Evolutionary conservation across 1,284 basidiomycete species (phyloP).

Genomic region (Ustilago tritici): DNA sequence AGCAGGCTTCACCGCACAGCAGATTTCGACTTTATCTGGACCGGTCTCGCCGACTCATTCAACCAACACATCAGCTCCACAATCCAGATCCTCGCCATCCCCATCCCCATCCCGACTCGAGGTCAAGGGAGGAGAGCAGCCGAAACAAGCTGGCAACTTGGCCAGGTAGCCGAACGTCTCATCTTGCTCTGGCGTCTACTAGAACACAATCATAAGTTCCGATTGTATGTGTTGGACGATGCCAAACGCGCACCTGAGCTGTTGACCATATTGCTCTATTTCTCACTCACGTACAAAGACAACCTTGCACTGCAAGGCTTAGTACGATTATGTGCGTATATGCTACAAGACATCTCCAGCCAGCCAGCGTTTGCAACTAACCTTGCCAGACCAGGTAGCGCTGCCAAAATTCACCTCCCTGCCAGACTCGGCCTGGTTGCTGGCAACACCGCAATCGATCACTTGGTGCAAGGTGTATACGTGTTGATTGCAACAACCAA

Average conservation of each 20-base stretch:
- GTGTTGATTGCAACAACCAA: slow-evolving; percentile 83
- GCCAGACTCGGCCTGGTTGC: slow-evolving; percentile 27
- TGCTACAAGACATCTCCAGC: slow-evolving; percentile 89
- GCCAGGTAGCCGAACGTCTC: slow-evolving; percentile 60
- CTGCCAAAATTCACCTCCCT: slow-evolving; percentile 43
- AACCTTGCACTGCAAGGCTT: slow-evolving; percentile 85
- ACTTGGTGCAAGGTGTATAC: slow-evolving; percentile 80
- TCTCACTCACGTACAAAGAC: slow-evolving; percentile 53
- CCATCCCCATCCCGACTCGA: slow-evolving; percentile 32
- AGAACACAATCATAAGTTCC: slow-evolving; percentile 59
- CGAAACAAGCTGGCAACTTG: slow-evolving; percentile 40
- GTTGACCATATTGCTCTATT: slow-evolving; percentile 44
- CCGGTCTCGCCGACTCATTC: slow-evolving; percentile 43
- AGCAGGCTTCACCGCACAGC: slow-evolving; percentile 63
- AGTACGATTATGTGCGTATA: slow-evolving; percentile 87
- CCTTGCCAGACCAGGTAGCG: slow-evolving; percentile 52
- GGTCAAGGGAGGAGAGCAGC: slow-evolving; percentile 28
- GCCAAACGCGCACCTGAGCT: slow-evolving; percentile 38
- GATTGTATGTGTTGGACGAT: slow-evolving; percentile 56
- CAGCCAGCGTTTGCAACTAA: slow-evolving; percentile 79
- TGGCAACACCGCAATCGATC: slow-evolving; percentile 48
- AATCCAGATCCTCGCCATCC: slow-evolving; percentile 45
- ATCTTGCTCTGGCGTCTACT: slow-evolving; percentile 60
- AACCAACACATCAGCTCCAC: slow-evolving; percentile 40
- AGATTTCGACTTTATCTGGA: slow-evolving; percentile 62